Conservation (phyloP, 305 asterid genomes). For the Rubia balearica region DNA sequence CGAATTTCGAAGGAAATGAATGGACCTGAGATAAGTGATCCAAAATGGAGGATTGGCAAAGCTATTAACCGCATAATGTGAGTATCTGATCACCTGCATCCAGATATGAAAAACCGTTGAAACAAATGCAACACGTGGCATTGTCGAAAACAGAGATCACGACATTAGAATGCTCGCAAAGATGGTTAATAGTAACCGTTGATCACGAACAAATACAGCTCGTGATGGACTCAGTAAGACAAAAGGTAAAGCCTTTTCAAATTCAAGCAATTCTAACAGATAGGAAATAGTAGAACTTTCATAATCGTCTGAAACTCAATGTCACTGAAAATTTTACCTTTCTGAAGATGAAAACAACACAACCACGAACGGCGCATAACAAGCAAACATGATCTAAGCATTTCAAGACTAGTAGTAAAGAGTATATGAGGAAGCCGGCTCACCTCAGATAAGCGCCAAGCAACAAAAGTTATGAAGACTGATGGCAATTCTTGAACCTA, state of each 20-base stretch:
- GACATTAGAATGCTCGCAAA: background rate
- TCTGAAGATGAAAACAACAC: background rate
- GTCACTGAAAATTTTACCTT: background rate
- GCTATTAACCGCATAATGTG: slow-evolving; percentile 62
- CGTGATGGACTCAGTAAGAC: background rate
- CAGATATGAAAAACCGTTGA: background rate
- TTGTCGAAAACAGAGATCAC: background rate
- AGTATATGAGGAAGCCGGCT: slow-evolving; percentile 16
- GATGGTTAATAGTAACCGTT: background rate
- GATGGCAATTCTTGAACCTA: slow-evolving; percentile 76
- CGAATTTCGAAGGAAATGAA: slow-evolving; percentile 20
- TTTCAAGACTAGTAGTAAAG: background rate
- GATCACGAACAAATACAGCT: background rate
- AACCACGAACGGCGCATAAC: background rate
- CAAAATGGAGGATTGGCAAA: slow-evolving; percentile 53
- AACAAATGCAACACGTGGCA: background rate
- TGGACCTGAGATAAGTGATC: slow-evolving; percentile 67
- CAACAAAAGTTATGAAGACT: slow-evolving; percentile 62
- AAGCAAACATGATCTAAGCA: background rate
- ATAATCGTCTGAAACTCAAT: background rate
- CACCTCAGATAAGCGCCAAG: slow-evolving; percentile 88
- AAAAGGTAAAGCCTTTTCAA: background rate
- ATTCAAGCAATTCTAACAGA: background rate
- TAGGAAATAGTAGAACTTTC: too few species aligned
- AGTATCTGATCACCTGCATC: slow-evolving; percentile 68